Conservation (phyloP, 2,329 filamentous ascomycete genomes). For the Botrytis elliptica region DNA sequence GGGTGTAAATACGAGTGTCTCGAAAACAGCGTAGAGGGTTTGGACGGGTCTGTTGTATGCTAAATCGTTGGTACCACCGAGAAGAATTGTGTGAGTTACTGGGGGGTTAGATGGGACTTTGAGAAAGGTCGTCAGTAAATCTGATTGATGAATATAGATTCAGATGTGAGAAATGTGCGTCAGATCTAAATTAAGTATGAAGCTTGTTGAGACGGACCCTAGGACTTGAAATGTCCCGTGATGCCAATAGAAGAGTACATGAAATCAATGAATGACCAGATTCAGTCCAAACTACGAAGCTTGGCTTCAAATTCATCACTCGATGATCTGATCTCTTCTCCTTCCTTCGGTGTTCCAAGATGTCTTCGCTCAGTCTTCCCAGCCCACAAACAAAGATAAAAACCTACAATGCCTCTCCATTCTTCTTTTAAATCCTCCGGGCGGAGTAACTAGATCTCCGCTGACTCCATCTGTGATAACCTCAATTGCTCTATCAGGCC, state of each 20-base stretch:
- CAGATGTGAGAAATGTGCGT: constrained; percentile 43
- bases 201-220: no score
- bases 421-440: constrained; percentile 22
- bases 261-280: neutral
- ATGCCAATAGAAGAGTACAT: neutral
- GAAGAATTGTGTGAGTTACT: constrained; percentile 54
- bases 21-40: constrained; percentile 49
- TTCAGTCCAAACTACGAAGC: neutral
- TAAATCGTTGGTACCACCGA: constrained; percentile 66
- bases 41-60: constrained; percentile 42
- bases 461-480: constrained; percentile 29
- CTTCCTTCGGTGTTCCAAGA: neutral
- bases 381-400: neutral
- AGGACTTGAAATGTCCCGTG: neutral
- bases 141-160: neutral
- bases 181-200: constrained; percentile 18
- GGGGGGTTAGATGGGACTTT: neutral
- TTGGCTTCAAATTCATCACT: neutral
- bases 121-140: neutral
- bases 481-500: constrained; percentile 38
- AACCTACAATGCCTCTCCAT: constrained; percentile 28
- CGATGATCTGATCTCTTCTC: neutral
- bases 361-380: neutral
- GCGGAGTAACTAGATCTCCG: constrained; percentile 28
- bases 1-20: constrained; percentile 49